These are phyloP conservation scores for Boletus pseudo-olivaceus DNA, from an alignment of 768 basidiomycete species.

Conservation along the genomic window DNA sequence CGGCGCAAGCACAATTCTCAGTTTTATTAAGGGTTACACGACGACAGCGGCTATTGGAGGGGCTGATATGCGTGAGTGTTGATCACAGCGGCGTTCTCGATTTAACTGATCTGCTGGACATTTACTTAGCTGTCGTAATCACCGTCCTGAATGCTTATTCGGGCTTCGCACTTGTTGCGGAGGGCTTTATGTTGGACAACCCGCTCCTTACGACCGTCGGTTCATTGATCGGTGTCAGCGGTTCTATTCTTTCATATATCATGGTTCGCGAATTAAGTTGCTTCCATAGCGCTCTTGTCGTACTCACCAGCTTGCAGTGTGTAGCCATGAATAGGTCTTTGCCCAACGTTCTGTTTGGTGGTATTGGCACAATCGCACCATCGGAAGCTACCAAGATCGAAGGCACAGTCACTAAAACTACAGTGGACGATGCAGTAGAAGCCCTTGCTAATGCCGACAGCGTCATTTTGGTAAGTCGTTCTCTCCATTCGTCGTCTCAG, in stretches of 20 bases:
- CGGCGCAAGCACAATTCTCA: constrained; percentile 66
- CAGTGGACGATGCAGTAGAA: constrained; percentile 78
- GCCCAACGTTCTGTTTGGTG: constrained; percentile 84
- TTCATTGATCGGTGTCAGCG: constrained; percentile 85
- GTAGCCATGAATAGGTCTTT: constrained; percentile 90
- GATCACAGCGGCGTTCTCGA: neutral
- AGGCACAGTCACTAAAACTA: constrained; percentile 74
- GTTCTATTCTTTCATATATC: constrained; percentile 88
- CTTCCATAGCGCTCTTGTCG: neutral
- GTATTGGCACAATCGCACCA: constrained; percentile 59
- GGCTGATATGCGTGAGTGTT: constrained; percentile 82
- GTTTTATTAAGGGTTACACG: constrained; percentile 83
- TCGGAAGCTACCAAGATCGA: constrained; percentile 73
- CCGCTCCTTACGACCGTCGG: constrained; percentile 80
- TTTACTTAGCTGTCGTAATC: constrained; percentile 71
- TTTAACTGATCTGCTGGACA: constrained; percentile 5
- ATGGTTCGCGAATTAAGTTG: constrained; percentile 54
- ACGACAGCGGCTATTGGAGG: constrained; percentile 91
- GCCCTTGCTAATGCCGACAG: constrained; percentile 74
- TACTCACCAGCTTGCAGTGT: constrained; percentile 47
- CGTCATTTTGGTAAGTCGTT: constrained; percentile 62
- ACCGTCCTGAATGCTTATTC: constrained; percentile 90
- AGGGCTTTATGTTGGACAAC: constrained; percentile 91
- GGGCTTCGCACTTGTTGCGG: constrained; percentile 87
- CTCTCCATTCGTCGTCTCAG: neutral